Base-by-base conservation (phyloP, 257 asterid genomes). In the Ophiorrhiza pumila region DNA sequence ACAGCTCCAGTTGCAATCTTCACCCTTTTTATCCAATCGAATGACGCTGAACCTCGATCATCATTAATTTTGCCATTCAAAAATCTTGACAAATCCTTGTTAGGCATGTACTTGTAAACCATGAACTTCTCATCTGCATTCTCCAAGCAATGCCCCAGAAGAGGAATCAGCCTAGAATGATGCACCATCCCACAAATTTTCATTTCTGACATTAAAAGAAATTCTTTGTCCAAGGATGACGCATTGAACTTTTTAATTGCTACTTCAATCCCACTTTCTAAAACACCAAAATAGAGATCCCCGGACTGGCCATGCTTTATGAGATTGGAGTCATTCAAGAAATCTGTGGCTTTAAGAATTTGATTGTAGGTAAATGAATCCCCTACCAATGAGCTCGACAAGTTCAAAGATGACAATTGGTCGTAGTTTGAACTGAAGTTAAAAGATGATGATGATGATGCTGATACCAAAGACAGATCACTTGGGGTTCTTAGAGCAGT, bases 1-100 rank as follows among this genome's bases (percentile, higher is more conserved):
- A 42, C 65, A 1, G 34, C 64, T 37, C 77, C 71, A 14, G 37
- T 50, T 46, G 77, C 77, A 49, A 65, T 63, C 50, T 73, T 49
- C 20, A 73, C 34, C n/a, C 77, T 63, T 3, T 55, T 63, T n/a
- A 3, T 34, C 65, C 71, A 73, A 22, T 63, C 71, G 0, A 63
- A 1, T 4, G 55, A 73, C 12, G 8, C 10, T 15, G 58, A 63
- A 7, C 11, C 29, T 0, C 68, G 60, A 53, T 53, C 32, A n/a
- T 42, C 41, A 42, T 58, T 45, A 58, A 5, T 27, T 6, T 17
- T 10, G 35, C 35, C 53, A 35, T 2, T 31, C 47, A 73, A 37
- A 64, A 39, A 57, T 1, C 75, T 41, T 32, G 56, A 46, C 37
- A 73, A 64, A 10, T 73, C 71, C 34, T 27, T 22, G 5, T 8